Percentiles rank a stretch among this genome's conserved stretches.
Conservation (phyloP, 768 basidiomycete species). For the Rhodotorula graminis region DNA sequence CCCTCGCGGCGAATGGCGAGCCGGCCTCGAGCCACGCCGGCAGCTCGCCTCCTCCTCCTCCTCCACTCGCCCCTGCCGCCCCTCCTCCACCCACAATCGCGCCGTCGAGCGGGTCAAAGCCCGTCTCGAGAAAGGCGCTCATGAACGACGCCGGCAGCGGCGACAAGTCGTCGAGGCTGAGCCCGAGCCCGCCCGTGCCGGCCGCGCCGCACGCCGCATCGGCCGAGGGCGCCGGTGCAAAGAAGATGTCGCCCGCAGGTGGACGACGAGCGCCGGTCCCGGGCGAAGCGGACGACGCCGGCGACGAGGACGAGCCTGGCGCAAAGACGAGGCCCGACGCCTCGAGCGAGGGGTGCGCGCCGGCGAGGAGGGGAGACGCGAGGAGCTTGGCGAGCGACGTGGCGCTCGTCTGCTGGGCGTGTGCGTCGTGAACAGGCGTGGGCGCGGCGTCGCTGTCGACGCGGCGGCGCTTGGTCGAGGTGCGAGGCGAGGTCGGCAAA, state of each 20-base stretch:
- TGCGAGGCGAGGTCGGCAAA: background rate
- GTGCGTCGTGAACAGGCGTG: background rate
- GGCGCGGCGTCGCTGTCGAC: background rate
- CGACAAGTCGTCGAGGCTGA: background rate
- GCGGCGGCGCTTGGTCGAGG: background rate
- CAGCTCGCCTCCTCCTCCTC: background rate
- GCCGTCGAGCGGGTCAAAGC: conserved; percentile 15
- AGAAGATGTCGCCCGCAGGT: too few species aligned
- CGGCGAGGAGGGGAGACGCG: background rate
- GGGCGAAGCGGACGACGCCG: background rate
- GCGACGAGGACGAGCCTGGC: too few species aligned
- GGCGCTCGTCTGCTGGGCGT: background rate
- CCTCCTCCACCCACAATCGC: background rate
- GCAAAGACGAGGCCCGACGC: background rate
- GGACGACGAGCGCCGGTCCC: too few species aligned
- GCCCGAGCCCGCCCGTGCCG: background rate
- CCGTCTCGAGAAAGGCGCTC: background rate
- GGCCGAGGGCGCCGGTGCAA: too few species aligned
- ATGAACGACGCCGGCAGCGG: conserved; percentile 2
- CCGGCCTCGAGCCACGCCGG: background rate
- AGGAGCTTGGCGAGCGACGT: background rate
- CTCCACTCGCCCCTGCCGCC: background rate
- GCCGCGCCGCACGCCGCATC: too few species aligned
- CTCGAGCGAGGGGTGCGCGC: too few species aligned
- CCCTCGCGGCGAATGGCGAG: too few species aligned